Conservation (phyloP, 352 stramenopile genomes). For the Phytopythium chamaehyphon region DNA sequence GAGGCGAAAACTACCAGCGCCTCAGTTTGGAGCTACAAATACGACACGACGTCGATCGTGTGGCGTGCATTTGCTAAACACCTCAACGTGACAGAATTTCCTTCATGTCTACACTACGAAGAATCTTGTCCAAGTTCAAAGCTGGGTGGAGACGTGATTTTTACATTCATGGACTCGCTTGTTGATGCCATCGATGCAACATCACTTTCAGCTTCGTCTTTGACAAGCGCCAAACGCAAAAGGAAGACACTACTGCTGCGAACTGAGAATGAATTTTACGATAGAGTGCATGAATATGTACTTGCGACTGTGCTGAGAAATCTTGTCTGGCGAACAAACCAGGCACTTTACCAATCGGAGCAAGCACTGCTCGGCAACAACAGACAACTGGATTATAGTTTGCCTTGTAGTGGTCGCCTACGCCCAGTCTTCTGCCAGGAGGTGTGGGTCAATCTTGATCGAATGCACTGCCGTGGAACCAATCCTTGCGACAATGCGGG, state of each 20-base stretch:
- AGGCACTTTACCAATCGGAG: conserved; percentile 3
- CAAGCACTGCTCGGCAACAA: background rate
- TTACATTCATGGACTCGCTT: conserved; percentile 32
- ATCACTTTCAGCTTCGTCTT: background rate
- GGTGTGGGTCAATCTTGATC: background rate
- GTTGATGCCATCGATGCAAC: conserved; percentile 9
- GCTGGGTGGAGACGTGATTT: conserved; percentile 15
- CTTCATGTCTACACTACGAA: conserved; percentile 24
- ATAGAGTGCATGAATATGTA: conserved; percentile 38
- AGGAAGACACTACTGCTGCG: conserved; percentile 7
- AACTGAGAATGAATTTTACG: conserved; percentile 21
- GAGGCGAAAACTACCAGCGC: conserved; percentile 11
- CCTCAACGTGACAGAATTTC: conserved; percentile 13
- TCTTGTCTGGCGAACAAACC: conserved; percentile 29
- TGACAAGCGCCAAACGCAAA: background rate
- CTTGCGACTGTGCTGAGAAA: conserved; percentile 26
- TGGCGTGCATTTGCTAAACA: conserved; percentile 26
- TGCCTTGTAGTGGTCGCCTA: background rate
- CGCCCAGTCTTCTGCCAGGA: background rate
- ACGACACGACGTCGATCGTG: conserved; percentile 26
- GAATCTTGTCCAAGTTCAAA: conserved; percentile 6
- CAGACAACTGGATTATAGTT: background rate
- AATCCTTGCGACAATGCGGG: background rate
- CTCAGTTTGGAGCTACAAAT: conserved; percentile 32
- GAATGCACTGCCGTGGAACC: background rate